These are phyloP conservation scores for Venturia oleaginea DNA, from an alignment of 2,329 filamentous ascomycete species.

Conservation along the genomic window DNA sequence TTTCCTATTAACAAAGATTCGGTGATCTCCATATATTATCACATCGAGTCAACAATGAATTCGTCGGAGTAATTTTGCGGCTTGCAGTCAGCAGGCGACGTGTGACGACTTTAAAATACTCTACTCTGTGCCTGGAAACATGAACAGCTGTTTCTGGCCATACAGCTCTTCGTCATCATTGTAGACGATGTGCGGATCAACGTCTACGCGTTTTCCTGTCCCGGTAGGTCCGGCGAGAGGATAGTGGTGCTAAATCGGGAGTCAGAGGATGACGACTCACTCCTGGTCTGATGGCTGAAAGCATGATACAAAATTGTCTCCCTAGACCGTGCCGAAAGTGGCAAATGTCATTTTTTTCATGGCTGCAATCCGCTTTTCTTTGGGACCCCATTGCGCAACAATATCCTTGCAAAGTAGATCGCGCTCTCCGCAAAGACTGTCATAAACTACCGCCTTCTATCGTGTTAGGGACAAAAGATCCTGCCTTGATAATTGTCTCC, in stretches of 20 bases:
- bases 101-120: too few relatives aligned
- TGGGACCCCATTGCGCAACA: conserved; percentile 29
- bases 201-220: conserved; percentile 22
- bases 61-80: too few relatives aligned
- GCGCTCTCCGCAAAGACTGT: conserved; percentile 26
- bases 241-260: conserved; percentile 20
- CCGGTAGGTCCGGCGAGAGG: conserved; percentile 23
- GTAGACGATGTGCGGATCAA: conserved; percentile 21
- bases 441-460: conserved; percentile 20
- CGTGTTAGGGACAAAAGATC: conserved; percentile 22
- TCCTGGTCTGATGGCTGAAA: conserved; percentile 23
- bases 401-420: conserved; percentile 28
- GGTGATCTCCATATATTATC: too few relatives aligned
- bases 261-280: conserved; percentile 11
- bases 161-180: conserved; percentile 21
- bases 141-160: conserved; percentile 16
- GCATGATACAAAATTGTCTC: conserved; percentile 35
- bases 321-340: conserved; percentile 35
- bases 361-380: conserved; percentile 25
- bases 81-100: too few relatives aligned
- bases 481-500: conserved; percentile 27
- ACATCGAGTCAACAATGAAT: too few relatives aligned
- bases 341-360: conserved; percentile 30
- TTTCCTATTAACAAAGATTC: too few relatives aligned
- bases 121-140: background rate